Conservation (phyloP, 345 rosid genomes). For the Salix dunnii region DNA sequence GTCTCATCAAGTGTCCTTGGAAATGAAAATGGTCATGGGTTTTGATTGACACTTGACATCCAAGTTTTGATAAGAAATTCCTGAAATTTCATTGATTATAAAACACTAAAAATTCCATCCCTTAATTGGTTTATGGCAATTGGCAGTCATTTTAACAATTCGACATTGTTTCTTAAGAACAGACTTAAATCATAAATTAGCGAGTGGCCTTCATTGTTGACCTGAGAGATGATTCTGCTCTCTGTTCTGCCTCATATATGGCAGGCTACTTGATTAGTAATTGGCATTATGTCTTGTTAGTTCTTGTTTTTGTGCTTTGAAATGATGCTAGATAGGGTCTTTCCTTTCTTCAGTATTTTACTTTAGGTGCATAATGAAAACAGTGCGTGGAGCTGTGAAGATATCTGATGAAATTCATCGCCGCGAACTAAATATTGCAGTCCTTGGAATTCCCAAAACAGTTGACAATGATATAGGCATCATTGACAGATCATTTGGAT, state of each 20-base stretch:
- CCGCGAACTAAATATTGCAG: conserved; percentile 47
- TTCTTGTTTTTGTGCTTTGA: background rate
- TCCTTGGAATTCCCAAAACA: conserved; percentile 74
- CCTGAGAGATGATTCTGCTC: background rate
- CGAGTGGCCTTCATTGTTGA: background rate
- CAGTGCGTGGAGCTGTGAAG: conserved; percentile 76
- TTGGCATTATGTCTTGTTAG: background rate
- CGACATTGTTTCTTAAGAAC: background rate
- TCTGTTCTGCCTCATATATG: background rate
- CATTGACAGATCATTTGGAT: conserved; percentile 85
- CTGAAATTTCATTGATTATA: background rate
- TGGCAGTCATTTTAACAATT: background rate
- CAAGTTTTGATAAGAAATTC: background rate
- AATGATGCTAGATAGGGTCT: background rate
- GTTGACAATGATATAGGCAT: conserved; percentile 88
- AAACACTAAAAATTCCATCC: background rate
- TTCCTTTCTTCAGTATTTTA: background rate
- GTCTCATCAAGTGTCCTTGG: background rate
- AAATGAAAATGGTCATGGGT: background rate
- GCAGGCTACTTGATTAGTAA: background rate
- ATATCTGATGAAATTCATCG: conserved; percentile 52
- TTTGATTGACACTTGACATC: background rate
- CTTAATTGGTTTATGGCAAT: background rate
- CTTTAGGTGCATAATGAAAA: conserved; percentile 58
- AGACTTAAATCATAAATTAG: background rate